Percentiles rank a stretch among this genome's conserved stretches.
phyloP scores from a whole-genome alignment of 805 yeast genomes.

The Saccharomycopsis amapae region DNA sequence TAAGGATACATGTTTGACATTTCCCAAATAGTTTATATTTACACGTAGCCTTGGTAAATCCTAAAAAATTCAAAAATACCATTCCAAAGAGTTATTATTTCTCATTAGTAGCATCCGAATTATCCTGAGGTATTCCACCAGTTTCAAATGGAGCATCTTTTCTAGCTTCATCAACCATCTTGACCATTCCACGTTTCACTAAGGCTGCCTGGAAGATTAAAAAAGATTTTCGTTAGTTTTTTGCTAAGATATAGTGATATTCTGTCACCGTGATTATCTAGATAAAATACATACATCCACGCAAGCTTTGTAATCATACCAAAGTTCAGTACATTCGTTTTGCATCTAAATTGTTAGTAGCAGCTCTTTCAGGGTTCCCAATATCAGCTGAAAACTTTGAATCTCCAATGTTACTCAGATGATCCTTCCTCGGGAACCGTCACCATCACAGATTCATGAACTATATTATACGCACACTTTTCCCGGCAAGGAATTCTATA shows the following conservation, averaged over 20 bases:
- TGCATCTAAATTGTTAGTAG: conserved; percentile 33
- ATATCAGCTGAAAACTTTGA: background rate
- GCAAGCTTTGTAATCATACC: conserved; percentile 87
- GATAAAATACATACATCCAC: conserved; percentile 44
- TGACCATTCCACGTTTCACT: conserved; percentile 67
- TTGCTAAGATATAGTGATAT: background rate
- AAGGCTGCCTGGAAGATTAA: conserved; percentile 36
- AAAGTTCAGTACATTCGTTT: conserved; percentile 86
- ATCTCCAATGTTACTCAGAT: no score
- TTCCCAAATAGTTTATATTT: no score
- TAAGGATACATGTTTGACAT: no score
- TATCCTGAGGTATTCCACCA: conserved; percentile 41
- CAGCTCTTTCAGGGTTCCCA: background rate
- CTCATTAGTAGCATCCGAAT: background rate
- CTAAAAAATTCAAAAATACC: background rate
- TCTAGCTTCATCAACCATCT: conserved; percentile 81
- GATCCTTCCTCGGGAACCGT: no score
- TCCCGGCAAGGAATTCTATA: conserved; percentile 38
- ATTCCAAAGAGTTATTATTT: background rate
- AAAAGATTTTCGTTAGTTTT: background rate
- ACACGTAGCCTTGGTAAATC: no score
- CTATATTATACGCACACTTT: conserved; percentile 31
- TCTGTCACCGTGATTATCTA: background rate
- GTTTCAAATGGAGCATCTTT: conserved; percentile 83
- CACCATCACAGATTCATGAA: no score